Percentiles rank a stretch among this genome's conserved stretches.
These are phyloP conservation scores for Penicillium salamii DNA, from an alignment of 495 filamentous ascomycete genomes.

Conservation along the genomic window DNA sequence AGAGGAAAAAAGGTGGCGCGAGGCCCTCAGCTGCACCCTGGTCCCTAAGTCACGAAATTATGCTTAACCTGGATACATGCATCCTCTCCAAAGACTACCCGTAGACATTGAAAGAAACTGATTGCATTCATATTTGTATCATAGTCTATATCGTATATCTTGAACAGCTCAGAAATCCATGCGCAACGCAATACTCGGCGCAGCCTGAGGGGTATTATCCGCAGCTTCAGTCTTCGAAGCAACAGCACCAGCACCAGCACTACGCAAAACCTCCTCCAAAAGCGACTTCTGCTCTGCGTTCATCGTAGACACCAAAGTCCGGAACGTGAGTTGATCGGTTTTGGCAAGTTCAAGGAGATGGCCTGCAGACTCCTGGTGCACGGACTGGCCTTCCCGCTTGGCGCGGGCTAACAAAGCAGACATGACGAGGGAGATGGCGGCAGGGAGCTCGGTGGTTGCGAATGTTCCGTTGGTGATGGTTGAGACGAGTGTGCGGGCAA, in stretches of 20 bases:
- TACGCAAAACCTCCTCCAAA: conserved; percentile 78
- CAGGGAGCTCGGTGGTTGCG: conserved; percentile 44
- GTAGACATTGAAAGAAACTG: too few relatives aligned
- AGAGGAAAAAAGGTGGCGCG: too few relatives aligned
- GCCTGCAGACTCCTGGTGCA: conserved; percentile 68
- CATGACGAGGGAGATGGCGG: conserved; percentile 70
- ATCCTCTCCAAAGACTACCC: too few relatives aligned
- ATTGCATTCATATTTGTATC: background rate
- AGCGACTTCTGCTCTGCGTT: conserved; percentile 66
- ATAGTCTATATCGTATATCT: conserved; percentile 5
- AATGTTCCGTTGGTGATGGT: conserved; percentile 58
- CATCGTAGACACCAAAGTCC: conserved; percentile 70
- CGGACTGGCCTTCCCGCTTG: conserved; percentile 40
- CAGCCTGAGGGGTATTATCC: conserved; percentile 45
- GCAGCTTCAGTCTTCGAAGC: conserved; percentile 24
- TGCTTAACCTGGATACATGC: too few relatives aligned
- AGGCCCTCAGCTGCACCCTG: too few relatives aligned
- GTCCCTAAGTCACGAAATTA: too few relatives aligned
- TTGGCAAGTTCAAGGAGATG: conserved; percentile 80
- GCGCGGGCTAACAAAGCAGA: conserved; percentile 78
- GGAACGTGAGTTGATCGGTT: conserved; percentile 68
- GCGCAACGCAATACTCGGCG: conserved; percentile 89
- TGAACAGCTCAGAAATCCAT: conserved; percentile 72
- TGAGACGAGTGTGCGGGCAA: conserved; percentile 69
- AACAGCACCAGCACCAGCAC: conserved; percentile 43